Evolutionary conservation across 176 grass and related monocot species (phyloP).

Genomic region (Carex parvula): DNA sequence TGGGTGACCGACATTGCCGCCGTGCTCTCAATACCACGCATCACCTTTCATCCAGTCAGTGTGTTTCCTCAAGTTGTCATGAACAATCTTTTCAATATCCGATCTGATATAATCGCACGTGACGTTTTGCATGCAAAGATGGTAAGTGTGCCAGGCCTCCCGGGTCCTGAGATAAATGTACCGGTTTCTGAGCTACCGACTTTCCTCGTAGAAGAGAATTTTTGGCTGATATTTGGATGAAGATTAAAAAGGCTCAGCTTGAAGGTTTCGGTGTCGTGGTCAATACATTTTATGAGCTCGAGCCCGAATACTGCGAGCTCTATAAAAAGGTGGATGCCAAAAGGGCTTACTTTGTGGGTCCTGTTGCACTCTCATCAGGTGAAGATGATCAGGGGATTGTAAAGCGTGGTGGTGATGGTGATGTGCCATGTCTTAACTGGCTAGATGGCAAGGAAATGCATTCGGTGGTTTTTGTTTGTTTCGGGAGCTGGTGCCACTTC

Average conservation of each 20-base stretch:
- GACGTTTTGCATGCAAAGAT: background rate
- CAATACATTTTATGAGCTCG: constrained; percentile 63
- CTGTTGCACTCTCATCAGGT: constrained; percentile 24
- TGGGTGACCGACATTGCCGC: constrained; percentile 45
- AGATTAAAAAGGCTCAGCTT: constrained; percentile 47
- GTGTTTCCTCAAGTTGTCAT: constrained; percentile 57
- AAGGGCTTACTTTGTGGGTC: constrained; percentile 68
- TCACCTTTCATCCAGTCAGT: constrained; percentile 65
- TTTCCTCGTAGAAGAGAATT: constrained; percentile 49
- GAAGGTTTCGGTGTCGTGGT: constrained; percentile 53
- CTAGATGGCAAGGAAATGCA: constrained; percentile 38
- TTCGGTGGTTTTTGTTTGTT: constrained; percentile 72
- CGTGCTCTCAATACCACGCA: constrained; percentile 46
- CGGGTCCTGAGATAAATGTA: constrained; percentile 43
- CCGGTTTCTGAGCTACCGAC: constrained; percentile 63
- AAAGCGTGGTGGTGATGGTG: constrained; percentile 28
- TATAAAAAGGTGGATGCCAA: constrained; percentile 51
- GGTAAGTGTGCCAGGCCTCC: constrained; percentile 45
- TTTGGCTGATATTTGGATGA: constrained; percentile 42
- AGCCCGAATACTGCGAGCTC: constrained; percentile 60
- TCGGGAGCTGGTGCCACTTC: constrained; percentile 78
- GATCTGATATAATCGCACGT: constrained; percentile 30
- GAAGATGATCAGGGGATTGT: background rate
- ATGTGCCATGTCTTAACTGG: constrained; percentile 50
- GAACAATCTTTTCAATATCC: constrained; percentile 45